These are phyloP conservation scores for Perkinsus marinus DNA, from an alignment of 169 alveolate species.

Conservation along the genomic window DNA sequence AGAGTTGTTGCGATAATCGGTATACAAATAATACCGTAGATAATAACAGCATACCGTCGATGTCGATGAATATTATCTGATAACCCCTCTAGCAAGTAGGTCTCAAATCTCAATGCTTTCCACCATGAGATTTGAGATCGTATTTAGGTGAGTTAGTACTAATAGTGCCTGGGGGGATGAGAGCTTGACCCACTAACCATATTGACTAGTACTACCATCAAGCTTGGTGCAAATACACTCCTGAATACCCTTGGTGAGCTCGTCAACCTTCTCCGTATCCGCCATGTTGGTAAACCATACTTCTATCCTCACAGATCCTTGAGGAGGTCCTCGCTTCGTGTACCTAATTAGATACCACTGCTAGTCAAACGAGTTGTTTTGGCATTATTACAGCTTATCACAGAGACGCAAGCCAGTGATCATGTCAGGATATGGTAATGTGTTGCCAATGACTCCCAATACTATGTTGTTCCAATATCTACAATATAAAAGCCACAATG, in stretches of 20 bases:
- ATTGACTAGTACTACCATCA: not conserved
- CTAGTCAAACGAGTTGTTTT: not conserved
- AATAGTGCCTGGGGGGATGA: not conserved
- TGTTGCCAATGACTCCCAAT: constrained; percentile 50
- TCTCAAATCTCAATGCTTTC: not conserved
- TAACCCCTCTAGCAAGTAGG: too few relatives aligned
- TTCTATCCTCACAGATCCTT: not conserved
- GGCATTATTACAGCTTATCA: not conserved
- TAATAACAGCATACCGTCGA: too few relatives aligned
- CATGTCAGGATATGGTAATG: constrained; percentile 29
- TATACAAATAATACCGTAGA: too few relatives aligned
- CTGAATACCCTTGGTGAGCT: not conserved
- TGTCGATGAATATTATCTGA: too few relatives aligned
- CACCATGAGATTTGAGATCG: not conserved
- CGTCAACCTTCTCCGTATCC: not conserved
- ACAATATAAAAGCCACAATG: constrained; percentile 12
- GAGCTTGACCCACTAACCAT: not conserved
- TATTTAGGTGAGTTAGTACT: not conserved
- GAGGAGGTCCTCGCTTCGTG: not conserved
- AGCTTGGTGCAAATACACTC: not conserved
- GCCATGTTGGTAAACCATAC: not conserved
- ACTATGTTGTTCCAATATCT: constrained; percentile 53
- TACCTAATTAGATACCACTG: not conserved
- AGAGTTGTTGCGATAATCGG: too few relatives aligned
- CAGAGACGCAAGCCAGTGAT: constrained; percentile 28